Evolutionary conservation across 495 filamentous ascomycete species (phyloP).

Genomic region (Hapsidospora chrysogenum): DNA sequence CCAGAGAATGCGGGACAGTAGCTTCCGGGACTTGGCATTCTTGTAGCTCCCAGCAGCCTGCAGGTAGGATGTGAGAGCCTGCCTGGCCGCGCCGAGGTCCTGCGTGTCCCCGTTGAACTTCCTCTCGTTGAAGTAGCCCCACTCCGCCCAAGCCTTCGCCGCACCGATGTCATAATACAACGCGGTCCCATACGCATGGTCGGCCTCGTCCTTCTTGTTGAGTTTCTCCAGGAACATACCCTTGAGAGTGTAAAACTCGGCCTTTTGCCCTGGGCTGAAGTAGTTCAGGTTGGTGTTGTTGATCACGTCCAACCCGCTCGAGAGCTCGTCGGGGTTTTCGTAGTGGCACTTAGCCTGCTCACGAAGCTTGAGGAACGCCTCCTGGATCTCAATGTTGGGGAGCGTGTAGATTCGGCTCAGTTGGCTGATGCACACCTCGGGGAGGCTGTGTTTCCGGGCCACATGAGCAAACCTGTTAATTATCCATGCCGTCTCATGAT

Average conservation of each 20-base stretch:
- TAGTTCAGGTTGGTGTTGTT: slow-evolving; percentile 99
- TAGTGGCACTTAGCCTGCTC: slow-evolving; percentile 99
- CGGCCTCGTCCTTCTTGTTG: slow-evolving; percentile 71
- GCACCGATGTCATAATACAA: slow-evolving; percentile 88
- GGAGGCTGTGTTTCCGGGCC: slow-evolving; percentile 88
- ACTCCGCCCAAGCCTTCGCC: slow-evolving; percentile 97
- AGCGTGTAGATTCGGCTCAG: slow-evolving; percentile 95
- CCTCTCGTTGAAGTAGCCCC: slow-evolving; percentile 94
- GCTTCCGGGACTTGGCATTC: slow-evolving; percentile 87
- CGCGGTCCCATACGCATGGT: slow-evolving; percentile 85
- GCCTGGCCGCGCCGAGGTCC: slow-evolving; percentile 64
- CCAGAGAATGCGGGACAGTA: slow-evolving; percentile 93
- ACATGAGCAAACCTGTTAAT: slow-evolving; percentile 99
- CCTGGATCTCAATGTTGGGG: slow-evolving; percentile 98
- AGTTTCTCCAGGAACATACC: slow-evolving; percentile 98
- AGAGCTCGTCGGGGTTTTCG: slow-evolving; percentile 81
- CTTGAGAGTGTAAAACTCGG: slow-evolving; percentile 97
- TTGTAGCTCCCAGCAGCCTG: slow-evolving; percentile 94
- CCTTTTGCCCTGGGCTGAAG: slow-evolving; percentile 89
- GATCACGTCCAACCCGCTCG: slow-evolving; percentile 87
- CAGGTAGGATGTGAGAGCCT: slow-evolving; percentile 88
- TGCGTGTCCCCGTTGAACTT: slow-evolving; percentile 79
- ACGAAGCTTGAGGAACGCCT: slow-evolving; percentile 90
- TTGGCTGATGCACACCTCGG: slow-evolving; percentile 92
- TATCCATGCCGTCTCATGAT: slow-evolving; percentile 98